A percentile compares a stretch with the other conserved stretches of the same genome.
These are phyloP conservation scores for Colletotrichum sp. DNA, from an alignment of 2,329 filamentous ascomycete genomes.

Conservation along the genomic window DNA sequence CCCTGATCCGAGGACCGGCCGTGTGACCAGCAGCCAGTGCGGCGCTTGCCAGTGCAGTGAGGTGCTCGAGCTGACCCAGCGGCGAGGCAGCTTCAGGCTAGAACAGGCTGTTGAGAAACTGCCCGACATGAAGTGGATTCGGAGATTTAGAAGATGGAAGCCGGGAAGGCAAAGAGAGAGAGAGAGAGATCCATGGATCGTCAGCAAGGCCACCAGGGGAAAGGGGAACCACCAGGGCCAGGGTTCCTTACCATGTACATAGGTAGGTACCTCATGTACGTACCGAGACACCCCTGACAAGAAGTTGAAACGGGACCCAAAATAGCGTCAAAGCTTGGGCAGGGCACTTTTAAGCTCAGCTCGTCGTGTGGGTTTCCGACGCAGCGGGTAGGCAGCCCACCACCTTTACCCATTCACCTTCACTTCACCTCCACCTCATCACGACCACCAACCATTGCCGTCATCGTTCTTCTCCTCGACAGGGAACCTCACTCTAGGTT, in stretches of 20 bases:
- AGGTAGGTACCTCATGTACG: not conserved
- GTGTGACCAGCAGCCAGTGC: not conserved
- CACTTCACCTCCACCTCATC: not conserved
- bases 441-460: not conserved
- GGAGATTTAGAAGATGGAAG: not conserved
- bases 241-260: not conserved
- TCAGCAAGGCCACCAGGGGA: not conserved
- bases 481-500: not conserved
- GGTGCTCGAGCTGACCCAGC: not conserved
- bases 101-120: not conserved
- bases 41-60: not conserved
- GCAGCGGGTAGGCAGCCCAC: not conserved
- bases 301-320: not conserved
- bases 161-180: not conserved
- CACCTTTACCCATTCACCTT: not conserved
- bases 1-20: not conserved
- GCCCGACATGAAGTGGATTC: not conserved
- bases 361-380: not conserved
- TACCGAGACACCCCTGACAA: not conserved
- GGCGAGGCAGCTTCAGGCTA: not conserved
- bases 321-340: conserved; percentile 5
- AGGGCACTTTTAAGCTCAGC: not conserved
- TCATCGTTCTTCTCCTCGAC: not conserved
- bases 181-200: not conserved
- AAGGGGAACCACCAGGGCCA: not conserved